Evolutionary conservation across 1,284 basidiomycete species (phyloP).

Genomic region (Farysia itapuensis): DNA sequence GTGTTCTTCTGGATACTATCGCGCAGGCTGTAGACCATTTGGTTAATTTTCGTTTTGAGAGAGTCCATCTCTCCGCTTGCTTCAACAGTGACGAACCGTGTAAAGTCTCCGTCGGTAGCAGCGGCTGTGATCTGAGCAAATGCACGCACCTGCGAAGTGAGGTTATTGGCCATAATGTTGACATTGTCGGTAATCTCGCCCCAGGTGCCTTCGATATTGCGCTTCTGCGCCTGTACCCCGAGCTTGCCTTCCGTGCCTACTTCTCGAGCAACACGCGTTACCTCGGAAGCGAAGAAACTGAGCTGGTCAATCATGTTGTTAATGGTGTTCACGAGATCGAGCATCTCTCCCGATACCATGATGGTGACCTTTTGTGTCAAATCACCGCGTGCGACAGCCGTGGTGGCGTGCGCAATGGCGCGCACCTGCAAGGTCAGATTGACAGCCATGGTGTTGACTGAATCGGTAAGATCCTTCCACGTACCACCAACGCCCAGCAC

Average conservation of each 20-base stretch:
- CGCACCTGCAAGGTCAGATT: slow-evolving; percentile 87
- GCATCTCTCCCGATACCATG: slow-evolving; percentile 91
- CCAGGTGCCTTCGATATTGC: slow-evolving; percentile 96
- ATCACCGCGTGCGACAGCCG: slow-evolving; percentile 90
- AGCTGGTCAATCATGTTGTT: slow-evolving; percentile 64
- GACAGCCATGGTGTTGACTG: slow-evolving; percentile 66
- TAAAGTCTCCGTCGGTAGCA: slow-evolving; percentile 98
- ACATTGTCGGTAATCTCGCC: slow-evolving; percentile 89
- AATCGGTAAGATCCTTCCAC: slow-evolving; percentile 79
- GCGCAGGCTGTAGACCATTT: slow-evolving; percentile 97
- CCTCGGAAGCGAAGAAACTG: slow-evolving; percentile 88
- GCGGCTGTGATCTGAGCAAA: slow-evolving; percentile 99
- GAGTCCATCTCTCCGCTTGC: slow-evolving; percentile 99
- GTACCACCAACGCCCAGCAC: slow-evolving; percentile 60
- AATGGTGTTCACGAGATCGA: slow-evolving; percentile 77
- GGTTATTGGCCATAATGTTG: slow-evolving; percentile 68
- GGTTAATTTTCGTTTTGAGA: slow-evolving; percentile 97
- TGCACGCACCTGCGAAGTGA: slow-evolving; percentile 97
- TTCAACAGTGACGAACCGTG: slow-evolving; percentile 97
- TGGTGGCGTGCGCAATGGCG: slow-evolving; percentile 91
- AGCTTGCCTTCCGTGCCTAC: slow-evolving; percentile 95
- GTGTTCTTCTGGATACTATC: slow-evolving; percentile 99
- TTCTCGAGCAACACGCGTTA: slow-evolving; percentile 91
- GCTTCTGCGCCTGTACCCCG: slow-evolving; percentile 95
- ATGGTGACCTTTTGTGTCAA: slow-evolving; percentile 89